Evolutionary conservation across 2,329 filamentous ascomycete species (phyloP).

Genomic region (Aspergillus latus): DNA sequence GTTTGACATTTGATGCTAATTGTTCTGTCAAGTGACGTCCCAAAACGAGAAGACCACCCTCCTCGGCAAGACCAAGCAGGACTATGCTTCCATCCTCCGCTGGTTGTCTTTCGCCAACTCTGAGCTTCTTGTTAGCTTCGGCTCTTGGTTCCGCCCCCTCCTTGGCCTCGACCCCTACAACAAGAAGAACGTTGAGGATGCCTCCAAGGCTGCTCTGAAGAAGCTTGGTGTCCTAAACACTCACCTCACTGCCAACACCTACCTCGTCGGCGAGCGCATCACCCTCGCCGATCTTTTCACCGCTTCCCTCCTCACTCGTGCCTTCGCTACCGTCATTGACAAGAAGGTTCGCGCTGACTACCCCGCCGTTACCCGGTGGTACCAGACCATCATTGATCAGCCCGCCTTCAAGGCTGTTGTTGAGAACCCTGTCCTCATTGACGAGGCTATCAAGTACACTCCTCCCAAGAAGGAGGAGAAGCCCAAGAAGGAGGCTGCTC

Average conservation of each 20-base stretch:
- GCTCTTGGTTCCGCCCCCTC: slow-evolving; percentile 82
- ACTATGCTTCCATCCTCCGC: slow-evolving; percentile 96
- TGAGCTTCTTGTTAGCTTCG: slow-evolving; percentile 73
- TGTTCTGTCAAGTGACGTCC: slow-evolving; percentile 71
- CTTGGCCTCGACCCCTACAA: slow-evolving; percentile 83
- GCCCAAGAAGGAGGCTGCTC: slow-evolving; percentile 70
- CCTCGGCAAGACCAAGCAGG: slow-evolving; percentile 99
- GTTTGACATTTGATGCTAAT: slow-evolving; percentile 25
- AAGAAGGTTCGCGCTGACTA: slow-evolving; percentile 79
- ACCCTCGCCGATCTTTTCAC: slow-evolving; percentile 93
- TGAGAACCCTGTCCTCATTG: slow-evolving; percentile 73
- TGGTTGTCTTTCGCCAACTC: slow-evolving; percentile 98
- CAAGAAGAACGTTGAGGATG: slow-evolving; percentile 93
- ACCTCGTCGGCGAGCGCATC: slow-evolving; percentile 95
- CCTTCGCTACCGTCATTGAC: slow-evolving; percentile 93
- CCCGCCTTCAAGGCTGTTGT: slow-evolving; percentile 81
- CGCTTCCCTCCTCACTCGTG: slow-evolving; percentile 74
- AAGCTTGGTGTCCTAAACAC: slow-evolving; percentile 73
- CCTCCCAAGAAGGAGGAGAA: slow-evolving; percentile 70
- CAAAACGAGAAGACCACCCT: slow-evolving; percentile 99
- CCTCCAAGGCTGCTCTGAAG: slow-evolving; percentile 67
- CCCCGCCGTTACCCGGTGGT: slow-evolving; percentile 92
- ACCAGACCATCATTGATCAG: slow-evolving; percentile 89
- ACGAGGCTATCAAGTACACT: slow-evolving; percentile 72
- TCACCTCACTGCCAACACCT: slow-evolving; percentile 90